A percentile compares a stretch with the other conserved stretches of the same genome.
Evolutionary conservation across 352 stramenopile species (phyloP).

Genomic region (Phytophthora constricta): DNA sequence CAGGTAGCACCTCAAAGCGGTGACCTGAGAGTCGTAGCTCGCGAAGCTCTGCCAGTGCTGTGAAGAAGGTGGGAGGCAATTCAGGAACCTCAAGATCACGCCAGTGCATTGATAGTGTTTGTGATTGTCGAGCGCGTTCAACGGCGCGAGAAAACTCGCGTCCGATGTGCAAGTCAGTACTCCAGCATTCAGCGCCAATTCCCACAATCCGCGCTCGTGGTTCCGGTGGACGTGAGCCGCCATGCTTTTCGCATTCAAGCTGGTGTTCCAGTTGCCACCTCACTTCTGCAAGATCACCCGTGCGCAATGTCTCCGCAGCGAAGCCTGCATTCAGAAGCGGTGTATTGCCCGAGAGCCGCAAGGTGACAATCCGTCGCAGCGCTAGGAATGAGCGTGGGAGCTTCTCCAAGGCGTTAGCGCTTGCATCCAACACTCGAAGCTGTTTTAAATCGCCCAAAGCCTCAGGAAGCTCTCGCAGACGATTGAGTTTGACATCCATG

Average conservation of each 20-base stretch:
- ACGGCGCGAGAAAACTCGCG: conserved; percentile 57
- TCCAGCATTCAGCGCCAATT: conserved; percentile 65
- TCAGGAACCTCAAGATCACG: conserved; percentile 55
- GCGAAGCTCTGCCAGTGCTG: conserved; percentile 36
- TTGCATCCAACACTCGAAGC: conserved; percentile 58
- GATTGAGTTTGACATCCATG: conserved; percentile 81
- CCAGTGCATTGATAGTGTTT: conserved; percentile 74
- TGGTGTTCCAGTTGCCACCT: conserved; percentile 69
- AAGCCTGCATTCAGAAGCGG: conserved; percentile 46
- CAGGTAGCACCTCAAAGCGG: conserved; percentile 45
- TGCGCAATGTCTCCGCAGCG: conserved; percentile 46
- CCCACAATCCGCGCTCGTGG: conserved; percentile 48
- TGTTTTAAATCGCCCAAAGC: conserved; percentile 52
- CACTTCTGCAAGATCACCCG: conserved; percentile 48
- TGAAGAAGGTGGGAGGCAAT: conserved; percentile 61
- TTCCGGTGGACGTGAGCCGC: conserved; percentile 36
- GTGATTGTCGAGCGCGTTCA: conserved; percentile 37
- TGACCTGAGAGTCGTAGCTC: conserved; percentile 76
- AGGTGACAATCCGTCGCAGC: conserved; percentile 49
- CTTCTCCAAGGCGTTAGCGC: conserved; percentile 58
- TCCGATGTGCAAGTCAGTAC: conserved; percentile 75
- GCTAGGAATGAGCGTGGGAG: conserved; percentile 60
- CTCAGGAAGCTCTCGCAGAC: conserved; percentile 50
- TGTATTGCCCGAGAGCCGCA: conserved; percentile 62
- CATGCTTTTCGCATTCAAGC: conserved; percentile 47